phyloP scores from a whole-genome alignment of 768 basidiomycete species.

The Russula griseocarnosa region DNA sequence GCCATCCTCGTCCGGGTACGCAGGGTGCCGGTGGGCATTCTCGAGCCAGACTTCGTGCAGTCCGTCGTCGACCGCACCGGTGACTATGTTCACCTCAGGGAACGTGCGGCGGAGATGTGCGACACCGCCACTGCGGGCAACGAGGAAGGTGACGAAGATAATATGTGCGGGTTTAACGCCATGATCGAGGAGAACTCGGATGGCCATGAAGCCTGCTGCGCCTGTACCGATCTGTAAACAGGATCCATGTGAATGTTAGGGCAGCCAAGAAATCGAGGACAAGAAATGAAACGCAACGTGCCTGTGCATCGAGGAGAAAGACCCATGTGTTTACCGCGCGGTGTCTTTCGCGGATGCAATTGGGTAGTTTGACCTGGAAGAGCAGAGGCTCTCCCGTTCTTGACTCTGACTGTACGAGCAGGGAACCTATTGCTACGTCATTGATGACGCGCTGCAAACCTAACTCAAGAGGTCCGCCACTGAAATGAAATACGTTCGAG shows the following conservation, averaged over 20 bases:
- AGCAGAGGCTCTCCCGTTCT: conserved; percentile 84
- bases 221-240: conserved; percentile 78
- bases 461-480: conserved; percentile 86
- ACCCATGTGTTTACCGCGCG: conserved; percentile 71
- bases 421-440: conserved; percentile 80
- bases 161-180: conserved; percentile 81
- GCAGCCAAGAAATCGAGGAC: neutral
- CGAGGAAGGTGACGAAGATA: conserved; percentile 85
- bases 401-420: conserved; percentile 86
- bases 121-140: conserved; percentile 78
- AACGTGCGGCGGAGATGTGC: conserved; percentile 77
- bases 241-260: neutral
- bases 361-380: conserved; percentile 76
- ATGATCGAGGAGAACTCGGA: conserved; percentile 90
- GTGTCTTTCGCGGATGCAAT: conserved; percentile 60
- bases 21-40: conserved; percentile 43
- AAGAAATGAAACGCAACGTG: conserved; percentile 31
- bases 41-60: conserved; percentile 73
- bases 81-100: conserved; percentile 78
- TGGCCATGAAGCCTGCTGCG: conserved; percentile 91
- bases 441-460: conserved; percentile 87
- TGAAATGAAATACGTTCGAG: conserved; percentile 32
- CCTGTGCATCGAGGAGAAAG: conserved; percentile 88
- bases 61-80: conserved; percentile 75
- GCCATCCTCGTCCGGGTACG: conserved; percentile 31